Evolutionary conservation across 495 filamentous ascomycete genomes (phyloP), one percentile per base, ranked within the genome.

Genomic region (Sporormia fimetaria): DNA sequence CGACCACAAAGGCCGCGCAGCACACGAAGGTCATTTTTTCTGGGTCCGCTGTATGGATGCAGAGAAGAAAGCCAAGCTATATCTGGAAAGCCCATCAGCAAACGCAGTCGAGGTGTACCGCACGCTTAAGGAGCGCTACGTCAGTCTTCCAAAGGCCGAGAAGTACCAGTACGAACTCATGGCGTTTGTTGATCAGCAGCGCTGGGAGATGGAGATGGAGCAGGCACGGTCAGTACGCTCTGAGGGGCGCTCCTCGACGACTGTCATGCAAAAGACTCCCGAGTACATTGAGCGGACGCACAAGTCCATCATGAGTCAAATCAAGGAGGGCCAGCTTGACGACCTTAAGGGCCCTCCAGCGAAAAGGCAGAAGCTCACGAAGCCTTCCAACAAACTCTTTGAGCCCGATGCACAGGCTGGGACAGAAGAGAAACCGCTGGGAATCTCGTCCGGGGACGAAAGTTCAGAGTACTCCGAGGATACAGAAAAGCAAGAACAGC

Each of bases 101-200:
- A 10, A 16, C 25, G 20, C 22, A 51, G 48, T 16, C 6, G 31
- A 36, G n/a, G 14, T 41, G 9, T 33, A 52, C 21, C 24, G 18
- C 15, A 17, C 34, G 2, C 21, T 52, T 3, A 9, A 33, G 8
- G 20, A 33, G 2, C 7, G 34, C 12, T 52, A 32, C 30, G 21
- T 38, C 17, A 21, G 30, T 3, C 33, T 52, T 5, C 25, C 42
- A 32, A 43, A 30, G n/a, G 22, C 47, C 29, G 42, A 47, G 17
- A 42, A 43, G 14, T 27, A 31, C 2, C 38, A 25, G 14, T 52
- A 52, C 23, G n/a, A 25, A 4, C 14, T 6, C 0, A 27, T 47
- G 33, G 49, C 47, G 44, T 33, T 28, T 27, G 43, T 39, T 12
- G 49, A 52, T 17, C 40, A 15, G 26, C 25, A 16, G 14, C 42